Conservation (phyloP, 139 green algal species). For the Ettlia oleoabundans region DNA sequence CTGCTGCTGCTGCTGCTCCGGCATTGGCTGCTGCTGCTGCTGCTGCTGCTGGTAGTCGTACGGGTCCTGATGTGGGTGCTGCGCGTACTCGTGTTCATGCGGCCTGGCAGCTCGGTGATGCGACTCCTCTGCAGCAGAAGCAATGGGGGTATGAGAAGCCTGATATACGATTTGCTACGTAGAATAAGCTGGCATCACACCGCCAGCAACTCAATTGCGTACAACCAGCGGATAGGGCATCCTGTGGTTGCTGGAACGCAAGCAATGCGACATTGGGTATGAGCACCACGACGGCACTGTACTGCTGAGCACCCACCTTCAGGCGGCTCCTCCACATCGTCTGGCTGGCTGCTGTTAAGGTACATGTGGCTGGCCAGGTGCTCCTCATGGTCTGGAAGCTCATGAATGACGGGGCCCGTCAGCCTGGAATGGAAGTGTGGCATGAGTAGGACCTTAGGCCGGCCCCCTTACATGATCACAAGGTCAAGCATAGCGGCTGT, state of each 20-base stretch:
- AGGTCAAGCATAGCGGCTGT: too few species aligned
- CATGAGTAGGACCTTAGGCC: too few species aligned
- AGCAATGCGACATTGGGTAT: not conserved
- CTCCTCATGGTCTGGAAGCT: constrained; percentile 25
- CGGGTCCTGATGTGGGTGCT: too few species aligned
- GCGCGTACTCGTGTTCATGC: too few species aligned
- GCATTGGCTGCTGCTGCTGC: not conserved
- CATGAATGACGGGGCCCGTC: not conserved
- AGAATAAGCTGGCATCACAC: too few species aligned
- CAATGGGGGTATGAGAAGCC: too few species aligned
- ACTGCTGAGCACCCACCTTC: not conserved
- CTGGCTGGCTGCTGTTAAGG: constrained; percentile 4
- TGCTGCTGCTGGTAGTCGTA: not conserved
- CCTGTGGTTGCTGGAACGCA: not conserved
- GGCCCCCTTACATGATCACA: too few species aligned
- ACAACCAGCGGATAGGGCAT: too few species aligned
- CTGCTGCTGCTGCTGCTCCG: not conserved
- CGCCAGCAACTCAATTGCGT: too few species aligned
- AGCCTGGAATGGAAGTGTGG: constrained; percentile 1
- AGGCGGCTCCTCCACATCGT: constrained; percentile 1
- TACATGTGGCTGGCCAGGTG: not conserved
- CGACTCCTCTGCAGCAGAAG: not conserved
- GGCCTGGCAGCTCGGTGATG: too few species aligned
- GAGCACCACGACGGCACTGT: too few species aligned
- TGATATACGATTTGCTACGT: too few species aligned